A percentile compares a stretch with the other conserved stretches of the same genome.
Evolutionary conservation across 352 stramenopile species (phyloP).

Genomic region (Pythium brassicae): DNA sequence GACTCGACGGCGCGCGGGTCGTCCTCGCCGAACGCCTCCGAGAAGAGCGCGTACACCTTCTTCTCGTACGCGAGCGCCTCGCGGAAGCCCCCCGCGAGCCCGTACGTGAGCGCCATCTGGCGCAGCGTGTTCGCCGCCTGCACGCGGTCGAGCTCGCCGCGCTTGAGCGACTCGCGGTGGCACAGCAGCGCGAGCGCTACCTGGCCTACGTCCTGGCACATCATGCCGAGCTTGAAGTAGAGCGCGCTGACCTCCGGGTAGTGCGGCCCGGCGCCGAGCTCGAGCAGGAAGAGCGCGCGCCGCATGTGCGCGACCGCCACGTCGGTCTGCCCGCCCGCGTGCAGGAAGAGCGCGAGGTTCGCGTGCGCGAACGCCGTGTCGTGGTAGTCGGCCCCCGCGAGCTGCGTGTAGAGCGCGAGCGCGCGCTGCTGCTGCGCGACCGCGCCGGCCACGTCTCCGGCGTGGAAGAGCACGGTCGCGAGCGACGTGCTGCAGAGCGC

Average conservation of each 20-base stretch:
- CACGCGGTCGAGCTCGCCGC: constrained; percentile 82
- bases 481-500: constrained; percentile 89
- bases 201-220: constrained; percentile 91
- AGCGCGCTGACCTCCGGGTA: constrained; percentile 88
- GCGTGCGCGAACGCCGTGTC: constrained; percentile 90
- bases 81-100: constrained; percentile 71
- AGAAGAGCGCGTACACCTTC: constrained; percentile 80
- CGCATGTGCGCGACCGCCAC: constrained; percentile 87
- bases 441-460: constrained; percentile 83
- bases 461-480: constrained; percentile 92
- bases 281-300: constrained; percentile 91
- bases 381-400: constrained; percentile 91
- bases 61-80: constrained; percentile 89
- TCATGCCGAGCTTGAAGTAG: constrained; percentile 94
- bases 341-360: constrained; percentile 90
- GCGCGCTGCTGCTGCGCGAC: constrained; percentile 88
- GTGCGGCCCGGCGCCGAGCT: constrained; percentile 88
- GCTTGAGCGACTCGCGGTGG: constrained; percentile 83
- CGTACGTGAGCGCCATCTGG: constrained; percentile 83
- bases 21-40: constrained; percentile 78
- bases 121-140: constrained; percentile 86
- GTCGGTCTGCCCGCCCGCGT: constrained; percentile 82
- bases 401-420: constrained; percentile 90
- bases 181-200: constrained; percentile 84
- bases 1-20: constrained; percentile 79